phyloP scores from a whole-genome alignment of 371 early-diverging fungal species.

The Mucor indicus region DNA sequence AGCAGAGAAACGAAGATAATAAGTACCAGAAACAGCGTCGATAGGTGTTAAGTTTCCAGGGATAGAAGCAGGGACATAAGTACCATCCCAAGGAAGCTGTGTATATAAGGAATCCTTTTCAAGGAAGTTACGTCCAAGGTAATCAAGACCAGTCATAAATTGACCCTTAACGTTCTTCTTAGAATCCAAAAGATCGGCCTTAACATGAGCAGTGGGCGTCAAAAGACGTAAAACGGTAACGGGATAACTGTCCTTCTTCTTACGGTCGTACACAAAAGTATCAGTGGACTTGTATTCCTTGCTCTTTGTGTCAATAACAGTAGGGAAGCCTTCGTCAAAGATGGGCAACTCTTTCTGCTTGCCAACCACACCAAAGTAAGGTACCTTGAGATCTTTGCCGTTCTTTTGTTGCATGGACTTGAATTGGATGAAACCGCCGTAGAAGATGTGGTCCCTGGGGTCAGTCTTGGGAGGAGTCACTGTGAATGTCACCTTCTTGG shows the following conservation, averaged over 20 bases:
- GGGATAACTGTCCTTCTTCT: slow-evolving; percentile 8
- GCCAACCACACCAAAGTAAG: slow-evolving; percentile 58
- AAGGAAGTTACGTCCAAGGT: slow-evolving; percentile 24
- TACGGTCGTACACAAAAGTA: slow-evolving; percentile 25
- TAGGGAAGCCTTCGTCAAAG: slow-evolving; percentile 19
- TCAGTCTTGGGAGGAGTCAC: slow-evolving; percentile 45
- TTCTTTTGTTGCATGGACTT: slow-evolving; percentile 14
- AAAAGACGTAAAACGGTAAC: slow-evolving; percentile 27
- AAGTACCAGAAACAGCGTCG: slow-evolving; percentile 20
- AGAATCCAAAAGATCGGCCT: slow-evolving; percentile 21
- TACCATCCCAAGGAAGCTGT: slow-evolving; percentile 26
- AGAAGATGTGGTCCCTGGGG: slow-evolving; percentile 31
- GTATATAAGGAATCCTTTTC: not conserved
- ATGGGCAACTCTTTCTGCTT: slow-evolving; percentile 34
- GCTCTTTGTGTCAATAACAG: slow-evolving; percentile 6
- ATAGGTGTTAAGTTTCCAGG: slow-evolving; percentile 5
- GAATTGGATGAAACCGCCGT: slow-evolving; percentile 33
- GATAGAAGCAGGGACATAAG: slow-evolving; percentile 18
- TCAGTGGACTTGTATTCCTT: slow-evolving; percentile 14
- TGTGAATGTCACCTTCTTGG: slow-evolving; percentile 35
- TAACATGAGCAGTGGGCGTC: slow-evolving; percentile 20
- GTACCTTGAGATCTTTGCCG: slow-evolving; percentile 33
- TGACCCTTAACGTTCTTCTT: slow-evolving; percentile 21
- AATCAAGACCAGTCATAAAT: slow-evolving; percentile 13
- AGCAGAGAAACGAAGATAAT: slow-evolving; percentile 20